A percentile compares a stretch with the other conserved stretches of the same genome.
Evolutionary conservation across 2,329 filamentous ascomycete species (phyloP).

Genomic region (Trichoderma sp.): DNA sequence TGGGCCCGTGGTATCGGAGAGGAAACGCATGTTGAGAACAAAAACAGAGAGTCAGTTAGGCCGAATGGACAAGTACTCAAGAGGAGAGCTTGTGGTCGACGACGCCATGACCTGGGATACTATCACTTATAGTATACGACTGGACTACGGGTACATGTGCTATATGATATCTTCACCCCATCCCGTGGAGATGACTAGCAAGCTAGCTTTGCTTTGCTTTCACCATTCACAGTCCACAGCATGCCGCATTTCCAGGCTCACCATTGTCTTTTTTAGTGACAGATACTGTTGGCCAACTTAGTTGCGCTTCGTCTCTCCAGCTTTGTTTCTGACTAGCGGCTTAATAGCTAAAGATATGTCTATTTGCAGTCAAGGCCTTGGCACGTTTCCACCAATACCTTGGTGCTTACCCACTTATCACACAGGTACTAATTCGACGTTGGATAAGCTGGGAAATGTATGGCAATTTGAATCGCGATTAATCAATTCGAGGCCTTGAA

Average conservation of each 20-base stretch:
- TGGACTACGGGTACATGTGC: background rate
- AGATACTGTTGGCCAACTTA: background rate
- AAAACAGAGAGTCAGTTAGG: background rate
- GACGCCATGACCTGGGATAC: background rate
- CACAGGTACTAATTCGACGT: background rate
- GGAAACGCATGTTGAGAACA: constrained; percentile 26
- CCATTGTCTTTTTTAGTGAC: background rate
- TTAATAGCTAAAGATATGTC: background rate
- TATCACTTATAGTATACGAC: background rate
- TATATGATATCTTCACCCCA: background rate
- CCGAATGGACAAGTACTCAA: background rate
- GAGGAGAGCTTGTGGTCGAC: background rate
- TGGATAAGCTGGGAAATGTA: too few species aligned
- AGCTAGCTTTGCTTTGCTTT: background rate
- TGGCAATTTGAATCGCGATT: background rate
- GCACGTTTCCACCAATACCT: background rate
- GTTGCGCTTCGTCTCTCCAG: background rate
- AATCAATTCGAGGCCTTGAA: background rate
- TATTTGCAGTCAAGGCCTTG: background rate
- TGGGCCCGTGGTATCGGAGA: constrained; percentile 23
- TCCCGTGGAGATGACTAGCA: background rate
- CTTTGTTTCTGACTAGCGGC: background rate
- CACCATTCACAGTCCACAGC: background rate
- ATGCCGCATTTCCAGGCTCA: background rate
- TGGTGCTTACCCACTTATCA: background rate